These are phyloP conservation scores for Plectosphaerella sp. DNA, from an alignment of 2,329 filamentous ascomycete genomes.

Conservation along the genomic window DNA sequence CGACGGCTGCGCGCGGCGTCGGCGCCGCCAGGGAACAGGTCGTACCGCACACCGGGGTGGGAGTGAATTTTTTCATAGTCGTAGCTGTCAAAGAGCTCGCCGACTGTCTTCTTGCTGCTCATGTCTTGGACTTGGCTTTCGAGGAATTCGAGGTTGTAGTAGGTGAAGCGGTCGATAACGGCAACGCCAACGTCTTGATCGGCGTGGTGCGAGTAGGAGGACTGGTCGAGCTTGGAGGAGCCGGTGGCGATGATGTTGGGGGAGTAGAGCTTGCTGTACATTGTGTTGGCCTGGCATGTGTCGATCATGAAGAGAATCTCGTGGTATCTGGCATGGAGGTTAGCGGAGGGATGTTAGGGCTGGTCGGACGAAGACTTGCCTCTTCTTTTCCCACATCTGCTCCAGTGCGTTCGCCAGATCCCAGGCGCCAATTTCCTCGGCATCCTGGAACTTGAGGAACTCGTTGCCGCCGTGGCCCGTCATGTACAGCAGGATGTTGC, in stretches of 20 bases:
- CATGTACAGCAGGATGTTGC: constrained; percentile 98
- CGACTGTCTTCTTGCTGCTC: constrained; percentile 82
- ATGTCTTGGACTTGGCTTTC: constrained; percentile 85
- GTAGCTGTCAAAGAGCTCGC: constrained; percentile 94
- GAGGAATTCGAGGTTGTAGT: constrained; percentile 96
- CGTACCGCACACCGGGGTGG: constrained; percentile 86
- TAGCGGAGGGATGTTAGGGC: neutral
- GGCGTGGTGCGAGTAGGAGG: constrained; percentile 94
- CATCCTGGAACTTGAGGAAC: constrained; percentile 97
- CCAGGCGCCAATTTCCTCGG: constrained; percentile 94
- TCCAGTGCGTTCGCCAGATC: constrained; percentile 96
- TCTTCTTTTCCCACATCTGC: constrained; percentile 99
- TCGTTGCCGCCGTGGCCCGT: constrained; percentile 97
- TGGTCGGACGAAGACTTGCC: constrained; percentile 39
- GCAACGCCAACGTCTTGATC: constrained; percentile 97
- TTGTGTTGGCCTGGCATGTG: constrained; percentile 98
- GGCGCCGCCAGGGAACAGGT: constrained; percentile 86
- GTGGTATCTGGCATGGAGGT: constrained; percentile 61
- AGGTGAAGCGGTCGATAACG: constrained; percentile 97
- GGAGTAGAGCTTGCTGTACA: constrained; percentile 98
- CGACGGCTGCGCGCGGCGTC: constrained; percentile 71
- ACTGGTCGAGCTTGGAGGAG: constrained; percentile 93
- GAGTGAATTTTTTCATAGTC: constrained; percentile 93
- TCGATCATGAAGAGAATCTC: constrained; percentile 99
- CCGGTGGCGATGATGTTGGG: constrained; percentile 97